Base-by-base conservation (phyloP, 352 stramenopile genomes). In the Phytophthora citricola region DNA sequence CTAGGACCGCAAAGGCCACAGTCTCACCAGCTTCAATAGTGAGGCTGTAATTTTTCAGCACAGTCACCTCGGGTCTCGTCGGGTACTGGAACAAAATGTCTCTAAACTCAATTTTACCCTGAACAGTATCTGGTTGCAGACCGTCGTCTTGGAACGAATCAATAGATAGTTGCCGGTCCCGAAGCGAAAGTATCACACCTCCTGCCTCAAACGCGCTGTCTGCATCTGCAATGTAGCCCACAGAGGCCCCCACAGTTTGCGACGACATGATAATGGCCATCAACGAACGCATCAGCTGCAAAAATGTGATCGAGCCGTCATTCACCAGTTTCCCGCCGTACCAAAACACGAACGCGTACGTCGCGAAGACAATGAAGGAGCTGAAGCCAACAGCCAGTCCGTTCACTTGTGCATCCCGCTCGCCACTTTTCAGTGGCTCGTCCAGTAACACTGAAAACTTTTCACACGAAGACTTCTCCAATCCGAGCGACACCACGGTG, bases 381-480 rank as follows among this genome's bases (percentile, higher is more conserved):
- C 32, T 95, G 44, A 66, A 97, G 45, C 67, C 97, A 68, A 87
- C 39, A 44, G 71, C 67, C 7, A 83, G 41, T 9, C 76, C 76
- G 26, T 83, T 81, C 1, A 72, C 24, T 3, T 76, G 53, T 14
- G 74, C 73, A 17, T 79, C 64, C 6, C 58, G 53, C 3, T 29
- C 36, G 2, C 68, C 73, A n/a, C 62, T 47, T 6, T 47, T 44
- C 43, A 79, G 24, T 4, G 66, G 71, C n/a, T 47, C 46, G 0
- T 66, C 46, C 4, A 76, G 40, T 8, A 73, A 10, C 1, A 14
- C n/a, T 1, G n/a, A 24, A 29, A 70, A 83, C 39, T 69, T 72
- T 5, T 59, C n/a, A 12, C 45, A 43, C 0, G 63, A 53, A 2
- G 26, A 22, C 24, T 36, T 29, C 26, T 80, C 65, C 10, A 73